Base-by-base conservation (phyloP, 805 yeast species). In the Jamesozyma lodderae region DNA sequence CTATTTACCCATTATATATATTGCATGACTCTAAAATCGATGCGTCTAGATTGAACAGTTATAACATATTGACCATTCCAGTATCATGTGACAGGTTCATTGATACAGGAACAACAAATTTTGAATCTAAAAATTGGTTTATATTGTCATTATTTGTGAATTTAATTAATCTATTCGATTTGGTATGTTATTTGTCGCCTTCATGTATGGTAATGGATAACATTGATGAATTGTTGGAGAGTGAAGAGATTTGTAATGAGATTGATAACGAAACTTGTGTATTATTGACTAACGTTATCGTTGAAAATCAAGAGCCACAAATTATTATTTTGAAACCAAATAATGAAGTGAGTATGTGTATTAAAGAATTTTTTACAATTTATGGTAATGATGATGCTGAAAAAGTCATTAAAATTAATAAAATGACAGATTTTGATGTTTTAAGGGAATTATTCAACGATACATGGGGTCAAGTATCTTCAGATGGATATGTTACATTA, bases 251-350 rank as follows among this genome's bases (percentile, higher is more conserved):
- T 6, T 41, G 48, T 29, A 44, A 48, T 19, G 60, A 57, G 37
- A 56, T 59, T 25, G 64, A 59, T 40, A 59, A 59, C 37, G 64
- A 59, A 39, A 59, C 62, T 1, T 59, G 63, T 40, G 60, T 59
- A 2, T 36, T 59, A 31, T 44, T 59, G 24, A 49, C 57, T n/a
- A 58, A 58, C 40, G 41, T 24, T 3, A 7, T 21, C 7, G 19
- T 16, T 32, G 38, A 40, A 33, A 31, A 36, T 42, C 29, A 41
- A 8, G 43, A 40, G 14, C 49, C 52, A 10, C 51, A 51, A 33
- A 29, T 55, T 14, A 41, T 53, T 10, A 48, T 59, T 3, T 31
- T 55, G 13, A 49, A 53, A 30, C 64, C 64, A 2, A 53, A 48
- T 35, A 33, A 40, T 6, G 64, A 56, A 15, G 51, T 57, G 14